phyloP scores from a whole-genome alignment of 371 early-diverging fungal species.

The Mucor irregularis region DNA sequence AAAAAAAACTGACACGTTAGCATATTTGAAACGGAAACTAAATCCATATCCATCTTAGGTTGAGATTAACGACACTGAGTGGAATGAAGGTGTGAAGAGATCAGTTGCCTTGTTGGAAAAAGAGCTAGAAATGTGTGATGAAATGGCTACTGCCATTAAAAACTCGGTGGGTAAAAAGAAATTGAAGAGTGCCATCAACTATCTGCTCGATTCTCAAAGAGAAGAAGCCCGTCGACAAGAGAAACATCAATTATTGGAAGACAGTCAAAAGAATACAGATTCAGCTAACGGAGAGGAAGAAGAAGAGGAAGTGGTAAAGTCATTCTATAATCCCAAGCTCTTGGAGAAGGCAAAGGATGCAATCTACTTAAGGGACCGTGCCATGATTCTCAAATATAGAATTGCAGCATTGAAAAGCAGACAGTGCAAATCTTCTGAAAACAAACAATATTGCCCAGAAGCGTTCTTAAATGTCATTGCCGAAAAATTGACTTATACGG shows the following conservation, averaged over 20 bases:
- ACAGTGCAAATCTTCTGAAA: slow-evolving; percentile 72
- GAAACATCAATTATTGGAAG: slow-evolving; percentile 29
- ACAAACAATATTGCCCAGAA: slow-evolving; percentile 93
- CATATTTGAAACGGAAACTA: too few species aligned
- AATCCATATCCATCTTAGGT: slow-evolving; percentile 42
- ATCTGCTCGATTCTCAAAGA: slow-evolving; percentile 55
- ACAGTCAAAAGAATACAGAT: slow-evolving; percentile 15
- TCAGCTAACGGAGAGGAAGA: slow-evolving; percentile 11
- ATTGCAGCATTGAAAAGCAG: slow-evolving; percentile 77
- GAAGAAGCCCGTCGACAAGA: slow-evolving; percentile 54
- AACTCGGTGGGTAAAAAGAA: slow-evolving; percentile 77
- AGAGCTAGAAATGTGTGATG: slow-evolving; percentile 75
- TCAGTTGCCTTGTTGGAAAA: slow-evolving; percentile 75
- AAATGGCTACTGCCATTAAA: slow-evolving; percentile 73
- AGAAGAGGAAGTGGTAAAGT: slow-evolving; percentile 48
- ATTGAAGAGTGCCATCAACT: slow-evolving; percentile 80
- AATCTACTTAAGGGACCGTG: slow-evolving; percentile 71
- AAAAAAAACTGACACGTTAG: too few species aligned
- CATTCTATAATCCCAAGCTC: slow-evolving; percentile 69
- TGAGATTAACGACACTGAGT: slow-evolving; percentile 89
- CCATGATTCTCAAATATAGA: slow-evolving; percentile 78
- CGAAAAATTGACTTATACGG: slow-evolving; percentile 89
- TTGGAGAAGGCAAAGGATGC: slow-evolving; percentile 83
- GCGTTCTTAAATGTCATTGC: slow-evolving; percentile 87
- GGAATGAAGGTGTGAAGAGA: slow-evolving; percentile 86